phyloP scores from a whole-genome alignment of 441 rosid species.

The Euphorbia celastroides region DNA sequence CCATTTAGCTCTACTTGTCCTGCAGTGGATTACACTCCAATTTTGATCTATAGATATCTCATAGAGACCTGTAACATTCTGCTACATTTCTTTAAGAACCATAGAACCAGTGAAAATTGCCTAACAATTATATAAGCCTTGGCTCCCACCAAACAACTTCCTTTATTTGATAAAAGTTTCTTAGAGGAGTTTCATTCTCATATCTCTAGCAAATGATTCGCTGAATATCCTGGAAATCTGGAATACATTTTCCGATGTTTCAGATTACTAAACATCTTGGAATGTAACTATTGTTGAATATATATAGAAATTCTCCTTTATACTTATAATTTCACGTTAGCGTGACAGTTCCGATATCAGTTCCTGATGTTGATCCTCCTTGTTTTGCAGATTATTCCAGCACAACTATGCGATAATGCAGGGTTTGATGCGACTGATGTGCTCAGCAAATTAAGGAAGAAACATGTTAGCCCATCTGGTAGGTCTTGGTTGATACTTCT shows the following conservation, averaged over 20 bases:
- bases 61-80: too few species aligned
- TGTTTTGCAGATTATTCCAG: conserved; percentile 75
- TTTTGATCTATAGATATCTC: neutral
- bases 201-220: conserved; percentile 34
- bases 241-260: neutral
- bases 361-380: conserved; percentile 2
- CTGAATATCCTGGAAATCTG: conserved; percentile 4
- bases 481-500: conserved; percentile 13
- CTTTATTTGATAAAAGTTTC: neutral
- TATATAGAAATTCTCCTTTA: neutral
- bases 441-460: conserved; percentile 92
- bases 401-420: conserved; percentile 98
- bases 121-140: neutral
- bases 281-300: neutral
- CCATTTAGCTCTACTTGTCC: neutral
- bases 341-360: neutral
- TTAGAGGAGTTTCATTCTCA: neutral
- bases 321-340: neutral
- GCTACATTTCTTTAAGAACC: too few species aligned
- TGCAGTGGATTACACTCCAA: neutral
- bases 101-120: neutral
- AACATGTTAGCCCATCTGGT: conserved; percentile 92
- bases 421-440: conserved; percentile 99
- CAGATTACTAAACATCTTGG: neutral
- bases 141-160: neutral